Base-by-base conservation (phyloP, 2,329 filamentous ascomycete species). In the Fusarium sp. region DNA sequence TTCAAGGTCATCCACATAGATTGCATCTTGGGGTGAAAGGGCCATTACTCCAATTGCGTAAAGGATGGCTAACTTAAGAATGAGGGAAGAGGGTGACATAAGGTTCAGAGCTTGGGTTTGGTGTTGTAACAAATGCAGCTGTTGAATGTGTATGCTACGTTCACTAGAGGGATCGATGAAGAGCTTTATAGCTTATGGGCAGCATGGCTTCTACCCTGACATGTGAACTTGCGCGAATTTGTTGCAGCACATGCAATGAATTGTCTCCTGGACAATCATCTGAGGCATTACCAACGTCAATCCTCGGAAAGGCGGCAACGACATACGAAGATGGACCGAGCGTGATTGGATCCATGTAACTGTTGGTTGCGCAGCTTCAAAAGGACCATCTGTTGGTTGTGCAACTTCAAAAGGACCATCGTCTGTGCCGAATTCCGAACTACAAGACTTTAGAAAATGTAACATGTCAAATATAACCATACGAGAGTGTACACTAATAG, bases 41-140 rank as follows among this genome's bases (percentile, higher is more conserved):
- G 53, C 17, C 20, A 41, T 35, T 26, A 4, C 1, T 0, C 6
- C 20, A 15, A 41, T 11, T 1, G 7, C 10, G 19, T 5, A 52
- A 1, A 20, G 32, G 14, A 8, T 26, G 8, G 9, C 1, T 0
- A 28, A 8, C 5, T 14, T 26, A 0, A 52, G 2, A 7, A 33
- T 3, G 1, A 41, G 1, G 4, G 20, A n/a, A 7, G 11, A 32
- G 14, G 11, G 4, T 5, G n/a, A 7, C 24, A 55, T 39, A 3
- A 24, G 0, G 8, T 28, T 9, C 2, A 20, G 4, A 20, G n/a
- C 5, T 3, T 11, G 14, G 6, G 4, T 14, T 13, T 14, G 7
- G 24, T 46, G n/a, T 20, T 9, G 2, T 9, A 15, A 6, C 6
- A 30, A 19, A 8, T 14, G 26, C 3, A 26, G 26, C 8, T 26